Conservation (phyloP, 371 early-diverging fungal genomes). For the Apophysomyces trapeziformis region DNA sequence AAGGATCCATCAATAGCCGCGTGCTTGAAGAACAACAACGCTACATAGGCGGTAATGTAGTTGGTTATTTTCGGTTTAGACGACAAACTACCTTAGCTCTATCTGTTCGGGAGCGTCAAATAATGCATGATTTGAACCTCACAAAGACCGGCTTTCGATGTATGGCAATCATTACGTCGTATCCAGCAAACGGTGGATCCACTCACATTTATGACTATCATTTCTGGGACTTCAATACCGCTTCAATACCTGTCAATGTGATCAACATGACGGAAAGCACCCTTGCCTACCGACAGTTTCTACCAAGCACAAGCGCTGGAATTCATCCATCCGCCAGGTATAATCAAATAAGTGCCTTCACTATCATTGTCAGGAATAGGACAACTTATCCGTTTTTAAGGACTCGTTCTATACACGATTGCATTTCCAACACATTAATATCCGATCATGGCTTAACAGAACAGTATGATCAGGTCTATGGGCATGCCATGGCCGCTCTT, state of each 20-base stretch:
- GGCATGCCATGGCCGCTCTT: slow-evolving; percentile 19
- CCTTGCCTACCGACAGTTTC: slow-evolving; percentile 23
- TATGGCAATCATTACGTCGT: slow-evolving; percentile 21
- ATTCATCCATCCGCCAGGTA: slow-evolving; percentile 7
- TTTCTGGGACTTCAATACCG: slow-evolving; percentile 16
- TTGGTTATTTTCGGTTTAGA: slow-evolving; percentile 29
- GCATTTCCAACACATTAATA: background rate
- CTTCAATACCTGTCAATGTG: slow-evolving; percentile 17
- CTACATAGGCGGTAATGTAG: background rate
- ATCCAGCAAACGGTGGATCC: slow-evolving; percentile 15
- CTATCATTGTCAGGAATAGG: background rate
- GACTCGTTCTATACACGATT: slow-evolving; percentile 1
- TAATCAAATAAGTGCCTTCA: too few species aligned
- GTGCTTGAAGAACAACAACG: slow-evolving; percentile 7
- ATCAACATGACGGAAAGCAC: slow-evolving; percentile 25
- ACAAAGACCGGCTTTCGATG: slow-evolving; percentile 10
- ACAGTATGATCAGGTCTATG: slow-evolving; percentile 23
- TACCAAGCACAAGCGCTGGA: slow-evolving; percentile 10
- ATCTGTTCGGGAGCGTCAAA: slow-evolving; percentile 18
- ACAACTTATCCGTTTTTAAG: background rate
- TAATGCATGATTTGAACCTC: slow-evolving; percentile 8
- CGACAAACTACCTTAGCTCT: slow-evolving; percentile 19
- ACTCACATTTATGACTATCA: slow-evolving; percentile 22
- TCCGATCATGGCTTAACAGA: slow-evolving; percentile 11
- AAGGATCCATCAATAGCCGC: slow-evolving; percentile 8